Evolutionary conservation across 2,329 filamentous ascomycete genomes (phyloP).

Genomic region (Neopestalotiopsis sp.): DNA sequence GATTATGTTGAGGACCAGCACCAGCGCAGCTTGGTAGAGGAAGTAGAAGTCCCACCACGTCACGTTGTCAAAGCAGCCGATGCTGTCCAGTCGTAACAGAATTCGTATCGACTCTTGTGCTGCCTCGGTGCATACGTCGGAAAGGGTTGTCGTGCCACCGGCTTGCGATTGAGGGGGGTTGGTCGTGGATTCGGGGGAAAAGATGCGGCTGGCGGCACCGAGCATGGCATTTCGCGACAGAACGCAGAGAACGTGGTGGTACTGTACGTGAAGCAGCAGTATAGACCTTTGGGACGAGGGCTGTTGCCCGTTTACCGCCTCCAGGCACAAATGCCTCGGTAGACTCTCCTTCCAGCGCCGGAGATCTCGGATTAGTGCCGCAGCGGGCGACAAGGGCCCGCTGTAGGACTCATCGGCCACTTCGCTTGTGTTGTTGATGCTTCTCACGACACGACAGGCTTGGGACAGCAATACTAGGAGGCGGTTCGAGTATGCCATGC

Average conservation of each 20-base stretch:
- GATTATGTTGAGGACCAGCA: slow-evolving; percentile 44
- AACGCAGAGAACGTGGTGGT: slow-evolving; percentile 44
- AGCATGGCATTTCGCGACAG: slow-evolving; percentile 43
- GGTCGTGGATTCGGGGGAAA: not conserved
- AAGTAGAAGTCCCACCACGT: slow-evolving; percentile 48
- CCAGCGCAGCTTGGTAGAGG: slow-evolving; percentile 39
- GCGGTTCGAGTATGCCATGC: slow-evolving; percentile 41
- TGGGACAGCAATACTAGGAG: slow-evolving; percentile 41
- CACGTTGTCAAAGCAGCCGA: slow-evolving; percentile 43
- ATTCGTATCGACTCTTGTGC: slow-evolving; percentile 38
- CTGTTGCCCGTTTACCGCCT: slow-evolving; percentile 36
- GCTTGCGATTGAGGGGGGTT: slow-evolving; percentile 33
- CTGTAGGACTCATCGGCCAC: slow-evolving; percentile 40
- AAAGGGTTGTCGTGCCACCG: slow-evolving; percentile 36
- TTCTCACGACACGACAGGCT: slow-evolving; percentile 42
- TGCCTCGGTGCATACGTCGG: slow-evolving; percentile 42
- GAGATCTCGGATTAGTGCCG: slow-evolving; percentile 42
- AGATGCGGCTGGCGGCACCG: slow-evolving; percentile 31
- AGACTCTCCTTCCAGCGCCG: slow-evolving; percentile 42
- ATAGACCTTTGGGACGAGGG: slow-evolving; percentile 41
- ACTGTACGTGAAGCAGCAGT: slow-evolving; percentile 42
- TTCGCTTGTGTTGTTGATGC: slow-evolving; percentile 18
- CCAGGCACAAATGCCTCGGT: slow-evolving; percentile 41
- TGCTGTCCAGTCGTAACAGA: slow-evolving; percentile 40
- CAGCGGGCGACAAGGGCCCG: slow-evolving; percentile 42